Conservation (phyloP, 345 rosid genomes). For the Syzygium grande region DNA sequence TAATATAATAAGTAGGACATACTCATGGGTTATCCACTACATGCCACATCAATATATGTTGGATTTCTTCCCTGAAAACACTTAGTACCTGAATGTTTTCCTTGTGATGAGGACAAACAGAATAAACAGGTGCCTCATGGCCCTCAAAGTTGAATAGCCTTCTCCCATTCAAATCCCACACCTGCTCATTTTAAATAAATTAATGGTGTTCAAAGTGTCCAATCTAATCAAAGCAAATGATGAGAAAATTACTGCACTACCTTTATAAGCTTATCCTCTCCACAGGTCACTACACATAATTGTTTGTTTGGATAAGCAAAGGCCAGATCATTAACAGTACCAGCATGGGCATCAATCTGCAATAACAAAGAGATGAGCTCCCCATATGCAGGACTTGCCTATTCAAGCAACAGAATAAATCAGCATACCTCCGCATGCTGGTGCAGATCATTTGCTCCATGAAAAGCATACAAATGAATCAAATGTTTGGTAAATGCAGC, state of each 20-base stretch:
- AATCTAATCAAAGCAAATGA: background rate
- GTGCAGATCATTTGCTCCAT: constrained; percentile 17
- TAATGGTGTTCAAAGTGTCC: constrained; percentile 6
- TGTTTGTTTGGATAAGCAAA: constrained; percentile 81
- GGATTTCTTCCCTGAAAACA: background rate
- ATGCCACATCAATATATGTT: background rate
- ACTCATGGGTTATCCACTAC: background rate
- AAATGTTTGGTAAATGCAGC: constrained; percentile 24
- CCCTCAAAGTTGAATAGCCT: constrained; percentile 70
- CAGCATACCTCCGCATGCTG: constrained; percentile 17
- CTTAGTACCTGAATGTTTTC: constrained; percentile 69
- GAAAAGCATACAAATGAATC: constrained; percentile 20
- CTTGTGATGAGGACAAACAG: constrained; percentile 86
- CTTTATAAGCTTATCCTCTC: constrained; percentile 88
- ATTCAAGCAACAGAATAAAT: background rate
- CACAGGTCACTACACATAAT: constrained; percentile 78
- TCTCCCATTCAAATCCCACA: constrained; percentile 65
- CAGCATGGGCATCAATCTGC: constrained; percentile 84
- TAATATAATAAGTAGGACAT: background rate
- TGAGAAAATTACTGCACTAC: constrained; percentile 9
- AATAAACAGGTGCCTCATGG: constrained; percentile 82
- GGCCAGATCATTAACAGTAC: constrained; percentile 84
- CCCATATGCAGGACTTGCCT: background rate
- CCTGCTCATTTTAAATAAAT: constrained; percentile 41
- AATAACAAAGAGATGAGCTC: constrained; percentile 6